A percentile compares a stretch with the other conserved stretches of the same genome.
Evolutionary conservation across 305 asterid genomes (phyloP).

Genomic region (Rubia tinctorum): DNA sequence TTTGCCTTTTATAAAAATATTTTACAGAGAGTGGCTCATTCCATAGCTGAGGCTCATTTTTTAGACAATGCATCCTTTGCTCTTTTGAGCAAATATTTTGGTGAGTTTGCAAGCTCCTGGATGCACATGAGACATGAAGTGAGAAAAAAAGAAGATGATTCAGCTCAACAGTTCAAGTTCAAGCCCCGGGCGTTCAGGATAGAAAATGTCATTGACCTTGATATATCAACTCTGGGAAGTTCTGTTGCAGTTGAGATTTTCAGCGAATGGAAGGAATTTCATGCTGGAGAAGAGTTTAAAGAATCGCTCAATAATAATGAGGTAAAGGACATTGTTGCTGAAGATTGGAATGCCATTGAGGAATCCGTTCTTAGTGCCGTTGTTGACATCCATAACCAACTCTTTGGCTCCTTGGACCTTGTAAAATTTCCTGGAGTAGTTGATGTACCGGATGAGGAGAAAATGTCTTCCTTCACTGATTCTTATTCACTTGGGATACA

Average conservation of each 20-base stretch:
- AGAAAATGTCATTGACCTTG: conserved; percentile 69
- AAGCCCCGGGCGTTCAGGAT: conserved; percentile 69
- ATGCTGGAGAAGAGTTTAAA: conserved; percentile 49
- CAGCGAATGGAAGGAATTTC: conserved; percentile 75
- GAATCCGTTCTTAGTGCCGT: conserved; percentile 58
- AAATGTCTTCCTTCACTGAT: conserved; percentile 52
- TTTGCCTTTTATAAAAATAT: conserved; percentile 57
- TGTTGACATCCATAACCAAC: conserved; percentile 61
- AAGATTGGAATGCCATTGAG: conserved; percentile 57
- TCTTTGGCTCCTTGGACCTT: conserved; percentile 84
- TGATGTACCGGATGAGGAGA: conserved; percentile 57
- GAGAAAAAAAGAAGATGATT: conserved; percentile 46
- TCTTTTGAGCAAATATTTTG: conserved; percentile 65
- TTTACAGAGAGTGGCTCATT: conserved; percentile 53
- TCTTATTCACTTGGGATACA: conserved; percentile 66
- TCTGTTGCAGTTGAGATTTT: conserved; percentile 54
- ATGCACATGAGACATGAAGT: conserved; percentile 52
- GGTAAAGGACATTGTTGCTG: conserved; percentile 49
- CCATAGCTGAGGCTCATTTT: conserved; percentile 55
- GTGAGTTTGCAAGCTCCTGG: conserved; percentile 68
- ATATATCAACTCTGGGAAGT: conserved; percentile 58
- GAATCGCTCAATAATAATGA: conserved; percentile 46
- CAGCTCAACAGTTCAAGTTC: conserved; percentile 62
- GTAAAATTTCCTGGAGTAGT: conserved; percentile 46
- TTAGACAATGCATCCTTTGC: conserved; percentile 52